Base-by-base conservation (phyloP, 1,284 basidiomycete species). In the Marasmius tenuissimus region DNA sequence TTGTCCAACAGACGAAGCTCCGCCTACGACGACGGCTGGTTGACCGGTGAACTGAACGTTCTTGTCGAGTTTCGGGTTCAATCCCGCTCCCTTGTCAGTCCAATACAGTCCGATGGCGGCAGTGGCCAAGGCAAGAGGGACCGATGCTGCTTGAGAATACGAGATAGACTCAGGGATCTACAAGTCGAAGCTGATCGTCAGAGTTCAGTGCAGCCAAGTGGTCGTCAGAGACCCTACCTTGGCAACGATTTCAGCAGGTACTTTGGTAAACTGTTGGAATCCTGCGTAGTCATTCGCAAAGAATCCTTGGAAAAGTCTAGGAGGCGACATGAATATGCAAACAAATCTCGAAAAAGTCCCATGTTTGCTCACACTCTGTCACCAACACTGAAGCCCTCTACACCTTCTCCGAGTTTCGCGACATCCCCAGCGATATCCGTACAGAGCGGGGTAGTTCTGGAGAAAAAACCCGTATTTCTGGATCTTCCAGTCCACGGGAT, bases 391-490 rank as follows among this genome's bases (percentile, higher is more conserved):
- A 87, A 78, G 40, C 74, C 71, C 1, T 75, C 74, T 14, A 88
- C 85, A 0, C 77, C 81, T 52, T 77, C 75, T 6, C 86, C 87
- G 40, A 88, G 70, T 54, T 78, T 75, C 22, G 80, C 80, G 22
- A 90, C 81, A 3, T 79, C 74, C 11, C 89, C 88, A 35, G 82
- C 80, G 52, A 80, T 81, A 67, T 91, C 89, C 18, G 73, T 78
- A 5, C 89, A 84, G 72, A 8, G 77, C 74, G 9, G 85, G 79
- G 57, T 65, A 75, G 3, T 65, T 64, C 1, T 68, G 58, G 16
- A 71, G n/a, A 40, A 70, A 45, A 22, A 65, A 12, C 7, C 66
- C 68, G 45, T 64, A 67, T 40, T 66, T 71, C 38, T 74, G 74
- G 12, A 78, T 73, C 65, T 81, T 81, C 69, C 75, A 83, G 67